Evolutionary conservation across 768 basidiomycete species (phyloP).

Genomic region (Kwoniella europaea): DNA sequence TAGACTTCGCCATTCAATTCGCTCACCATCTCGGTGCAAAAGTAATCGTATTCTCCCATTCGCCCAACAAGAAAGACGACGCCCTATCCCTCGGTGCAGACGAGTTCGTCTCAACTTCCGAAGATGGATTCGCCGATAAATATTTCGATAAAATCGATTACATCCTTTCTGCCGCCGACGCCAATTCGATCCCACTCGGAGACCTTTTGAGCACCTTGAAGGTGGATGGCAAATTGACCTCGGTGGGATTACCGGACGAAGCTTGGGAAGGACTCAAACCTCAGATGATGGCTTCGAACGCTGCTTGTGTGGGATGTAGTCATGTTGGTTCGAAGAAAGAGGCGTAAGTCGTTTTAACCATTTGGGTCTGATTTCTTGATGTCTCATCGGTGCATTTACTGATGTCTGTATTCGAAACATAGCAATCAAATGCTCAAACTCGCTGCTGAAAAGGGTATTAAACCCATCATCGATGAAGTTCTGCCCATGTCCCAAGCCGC

Average conservation of each 20-base stretch:
- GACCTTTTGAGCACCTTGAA: constrained; percentile 65
- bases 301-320: constrained; percentile 48
- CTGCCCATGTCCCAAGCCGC: constrained; percentile 63
- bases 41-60: constrained; percentile 68
- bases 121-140: constrained; percentile 50
- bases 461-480: constrained; percentile 61
- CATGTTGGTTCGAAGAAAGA: constrained; percentile 68
- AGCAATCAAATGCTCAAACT: constrained; percentile 66
- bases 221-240: constrained; percentile 64
- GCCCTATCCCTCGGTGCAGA: constrained; percentile 60
- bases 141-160: constrained; percentile 58
- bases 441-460: constrained; percentile 65
- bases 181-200: constrained; percentile 60
- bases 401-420: not conserved
- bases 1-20: constrained; percentile 59
- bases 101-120: constrained; percentile 48
- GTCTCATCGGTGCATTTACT: too few relatives aligned
- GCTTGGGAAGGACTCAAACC: constrained; percentile 45
- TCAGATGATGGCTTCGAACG: constrained; percentile 35
- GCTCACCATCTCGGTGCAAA: constrained; percentile 66
- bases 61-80: constrained; percentile 64
- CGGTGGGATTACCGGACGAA: constrained; percentile 65
- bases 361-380: too few relatives aligned
- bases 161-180: constrained; percentile 61
- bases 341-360: constrained; percentile 29